phyloP scores from a whole-genome alignment of 352 stramenopile species.

The Salisapilia sapeloensis region DNA sequence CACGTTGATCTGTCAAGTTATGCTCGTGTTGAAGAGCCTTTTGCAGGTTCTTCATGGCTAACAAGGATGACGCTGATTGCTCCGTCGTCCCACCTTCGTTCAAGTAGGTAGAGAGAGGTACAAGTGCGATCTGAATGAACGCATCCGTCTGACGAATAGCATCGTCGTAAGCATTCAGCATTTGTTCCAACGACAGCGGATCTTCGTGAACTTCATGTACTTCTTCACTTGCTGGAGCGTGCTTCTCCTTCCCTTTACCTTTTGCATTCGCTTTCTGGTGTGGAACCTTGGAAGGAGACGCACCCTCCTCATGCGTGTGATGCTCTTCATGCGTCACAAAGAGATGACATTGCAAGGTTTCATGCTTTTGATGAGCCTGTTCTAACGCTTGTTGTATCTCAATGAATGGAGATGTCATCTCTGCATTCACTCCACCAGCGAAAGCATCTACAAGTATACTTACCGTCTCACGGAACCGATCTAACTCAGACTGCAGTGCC shows the following conservation, averaged over 20 bases:
- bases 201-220: conserved; percentile 5
- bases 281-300: no score
- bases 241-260: conserved; percentile 7
- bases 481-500: conserved; percentile 46
- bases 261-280: conserved; percentile 9
- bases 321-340: no score
- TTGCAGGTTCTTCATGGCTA: conserved; percentile 20
- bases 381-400: conserved; percentile 6
- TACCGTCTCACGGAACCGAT: conserved; percentile 43
- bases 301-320: no score
- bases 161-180: conserved; percentile 22
- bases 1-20: conserved; percentile 21
- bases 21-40: conserved; percentile 47
- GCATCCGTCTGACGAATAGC: conserved; percentile 22
- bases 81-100: conserved; percentile 4
- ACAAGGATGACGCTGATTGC: conserved; percentile 3
- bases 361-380: conserved; percentile 9
- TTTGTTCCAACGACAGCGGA: conserved; percentile 11
- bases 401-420: neutral
- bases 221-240: conserved; percentile 5
- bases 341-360: no score
- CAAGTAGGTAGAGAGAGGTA: conserved; percentile 4
- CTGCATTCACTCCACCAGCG: conserved; percentile 5
- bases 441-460: conserved; percentile 38
- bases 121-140: conserved; percentile 15